phyloP scores from a whole-genome alignment of 2,329 filamentous ascomycete genomes.

The Cadophora sp. region DNA sequence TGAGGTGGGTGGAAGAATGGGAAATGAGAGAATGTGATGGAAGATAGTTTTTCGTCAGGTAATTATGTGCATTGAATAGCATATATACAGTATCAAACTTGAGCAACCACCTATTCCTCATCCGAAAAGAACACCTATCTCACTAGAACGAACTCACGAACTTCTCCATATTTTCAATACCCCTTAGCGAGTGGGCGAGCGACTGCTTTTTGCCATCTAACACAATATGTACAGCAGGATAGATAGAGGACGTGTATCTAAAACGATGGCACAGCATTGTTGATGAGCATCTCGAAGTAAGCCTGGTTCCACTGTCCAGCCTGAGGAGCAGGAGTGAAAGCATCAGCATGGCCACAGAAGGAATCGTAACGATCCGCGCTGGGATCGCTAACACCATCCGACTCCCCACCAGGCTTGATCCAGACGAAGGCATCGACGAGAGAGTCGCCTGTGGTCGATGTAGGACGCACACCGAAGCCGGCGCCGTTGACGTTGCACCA shows the following conservation, averaged over 20 bases:
- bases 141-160: not conserved
- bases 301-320: conserved; percentile 53
- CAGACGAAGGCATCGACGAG: conserved; percentile 46
- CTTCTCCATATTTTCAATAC: not conserved
- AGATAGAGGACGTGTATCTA: conserved; percentile 4
- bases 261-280: conserved; percentile 47
- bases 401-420: conserved; percentile 47
- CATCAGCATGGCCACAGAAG: conserved; percentile 47
- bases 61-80: conserved; percentile 18
- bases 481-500: conserved; percentile 51
- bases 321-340: conserved; percentile 51
- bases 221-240: not conserved
- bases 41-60: not conserved
- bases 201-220: conserved; percentile 5
- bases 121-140: not conserved
- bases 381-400: conserved; percentile 40
- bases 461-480: conserved; percentile 46
- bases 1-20: no score
- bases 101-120: not conserved
- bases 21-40: no score
- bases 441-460: conserved; percentile 35
- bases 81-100: conserved; percentile 8
- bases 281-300: conserved; percentile 53
- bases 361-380: conserved; percentile 55
- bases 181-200: not conserved